These are phyloP conservation scores for Penicillium cosmopolitanum DNA, from an alignment of 495 filamentous ascomycete genomes.

Conservation along the genomic window DNA sequence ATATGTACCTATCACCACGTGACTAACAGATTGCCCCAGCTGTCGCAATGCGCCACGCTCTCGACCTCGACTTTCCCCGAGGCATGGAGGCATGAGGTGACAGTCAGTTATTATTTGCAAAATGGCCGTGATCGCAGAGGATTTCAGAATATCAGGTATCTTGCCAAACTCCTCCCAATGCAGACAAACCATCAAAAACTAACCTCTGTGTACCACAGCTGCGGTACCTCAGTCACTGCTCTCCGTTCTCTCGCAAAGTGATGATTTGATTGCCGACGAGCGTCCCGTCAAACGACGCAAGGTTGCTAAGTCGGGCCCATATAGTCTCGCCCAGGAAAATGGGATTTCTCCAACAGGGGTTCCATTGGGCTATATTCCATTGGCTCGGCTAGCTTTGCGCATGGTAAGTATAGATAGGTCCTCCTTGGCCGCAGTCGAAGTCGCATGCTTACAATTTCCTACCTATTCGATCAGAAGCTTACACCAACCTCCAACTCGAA, in stretches of 20 bases:
- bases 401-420: conserved; percentile 33
- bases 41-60: conserved; percentile 10
- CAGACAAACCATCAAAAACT: conserved; percentile 2
- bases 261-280: conserved; percentile 16
- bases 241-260: conserved; percentile 25
- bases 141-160: conserved; percentile 30
- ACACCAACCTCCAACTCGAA: neutral
- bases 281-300: conserved; percentile 46
- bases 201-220: conserved; percentile 25
- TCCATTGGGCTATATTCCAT: conserved; percentile 41
- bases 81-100: conserved; percentile 12
- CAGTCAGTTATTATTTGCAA: neutral
- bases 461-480: conserved; percentile 26
- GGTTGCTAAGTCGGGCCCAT: conserved; percentile 19
- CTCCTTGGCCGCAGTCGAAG: neutral
- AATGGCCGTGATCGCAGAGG: conserved; percentile 34
- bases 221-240: conserved; percentile 30
- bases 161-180: neutral
- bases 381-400: conserved; percentile 37
- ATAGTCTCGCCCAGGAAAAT: conserved; percentile 25
- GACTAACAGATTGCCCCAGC: conserved; percentile 21
- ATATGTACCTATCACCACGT: conserved; percentile 31
- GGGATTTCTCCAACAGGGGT: conserved; percentile 26
- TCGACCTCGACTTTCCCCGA: neutral
- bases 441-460: conserved; percentile 15